phyloP scores from a whole-genome alignment of 2,329 filamentous ascomycete species.

The Scytalidium lignicola region DNA sequence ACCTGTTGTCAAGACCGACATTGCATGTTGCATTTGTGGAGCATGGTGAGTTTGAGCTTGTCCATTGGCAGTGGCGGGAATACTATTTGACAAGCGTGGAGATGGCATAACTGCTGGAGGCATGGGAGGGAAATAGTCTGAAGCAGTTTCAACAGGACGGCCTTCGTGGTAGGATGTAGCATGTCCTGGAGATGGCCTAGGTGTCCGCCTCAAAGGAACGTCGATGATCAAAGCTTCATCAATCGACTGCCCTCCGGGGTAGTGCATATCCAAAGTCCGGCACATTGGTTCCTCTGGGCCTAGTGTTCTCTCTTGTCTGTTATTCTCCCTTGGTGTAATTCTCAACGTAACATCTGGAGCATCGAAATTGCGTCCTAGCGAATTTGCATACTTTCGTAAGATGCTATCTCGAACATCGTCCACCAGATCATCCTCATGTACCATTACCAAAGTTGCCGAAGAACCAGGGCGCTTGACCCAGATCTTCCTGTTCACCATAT shows the following conservation, averaged over 20 bases:
- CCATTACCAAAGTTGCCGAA: slow-evolving; percentile 81
- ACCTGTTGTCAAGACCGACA: slow-evolving; percentile 75
- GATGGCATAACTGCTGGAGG: slow-evolving; percentile 28
- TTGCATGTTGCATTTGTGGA: slow-evolving; percentile 52
- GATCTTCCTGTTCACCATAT: slow-evolving; percentile 71
- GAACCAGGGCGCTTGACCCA: slow-evolving; percentile 88
- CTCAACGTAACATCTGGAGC: slow-evolving; percentile 81
- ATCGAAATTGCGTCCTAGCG: slow-evolving; percentile 82
- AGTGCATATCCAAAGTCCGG: slow-evolving; percentile 74
- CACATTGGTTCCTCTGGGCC: slow-evolving; percentile 83
- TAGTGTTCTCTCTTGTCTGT: slow-evolving; percentile 59
- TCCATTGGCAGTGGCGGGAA: slow-evolving; percentile 22
- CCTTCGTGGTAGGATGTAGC: slow-evolving; percentile 58
- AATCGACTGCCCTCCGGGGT: slow-evolving; percentile 78
- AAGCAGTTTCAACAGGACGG: slow-evolving; percentile 61
- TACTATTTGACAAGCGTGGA: slow-evolving; percentile 24
- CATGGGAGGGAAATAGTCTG: slow-evolving; percentile 81
- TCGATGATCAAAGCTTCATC: slow-evolving; percentile 91
- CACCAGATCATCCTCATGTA: slow-evolving; percentile 83
- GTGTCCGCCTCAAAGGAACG: slow-evolving; percentile 69
- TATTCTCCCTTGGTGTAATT: slow-evolving; percentile 65
- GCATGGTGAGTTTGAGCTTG: slow-evolving; percentile 13
- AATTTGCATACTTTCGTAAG: slow-evolving; percentile 89
- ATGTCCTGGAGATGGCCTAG: slow-evolving; percentile 70
- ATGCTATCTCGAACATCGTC: slow-evolving; percentile 94